Conservation (phyloP, 169 alveolate genomes). For the Eimeria acervulina region DNA sequence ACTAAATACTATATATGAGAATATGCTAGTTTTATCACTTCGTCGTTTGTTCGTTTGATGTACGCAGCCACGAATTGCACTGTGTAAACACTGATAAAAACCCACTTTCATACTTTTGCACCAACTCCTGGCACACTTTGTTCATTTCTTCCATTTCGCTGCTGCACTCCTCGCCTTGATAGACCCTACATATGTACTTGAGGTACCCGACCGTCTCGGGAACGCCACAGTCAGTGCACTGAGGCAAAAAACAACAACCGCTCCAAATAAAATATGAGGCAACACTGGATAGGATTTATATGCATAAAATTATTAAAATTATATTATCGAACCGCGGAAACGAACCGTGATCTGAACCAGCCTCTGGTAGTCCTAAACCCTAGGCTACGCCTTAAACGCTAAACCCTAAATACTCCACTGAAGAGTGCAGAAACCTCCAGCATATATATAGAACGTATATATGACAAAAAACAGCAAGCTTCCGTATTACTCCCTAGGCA, state of each 20-base stretch:
- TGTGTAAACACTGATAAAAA: background rate
- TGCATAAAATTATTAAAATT: too few species aligned
- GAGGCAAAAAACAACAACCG: background rate
- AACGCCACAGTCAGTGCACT: conserved; percentile 92
- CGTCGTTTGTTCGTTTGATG: background rate
- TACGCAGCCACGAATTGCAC: background rate
- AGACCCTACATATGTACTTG: conserved; percentile 90
- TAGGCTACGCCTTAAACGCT: too few species aligned
- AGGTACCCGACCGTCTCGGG: conserved; percentile 94
- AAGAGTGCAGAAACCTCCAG: too few species aligned
- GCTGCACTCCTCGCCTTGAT: conserved; percentile 81
- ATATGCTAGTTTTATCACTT: too few species aligned
- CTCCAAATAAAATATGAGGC: background rate
- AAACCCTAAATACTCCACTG: too few species aligned
- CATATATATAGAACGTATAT: too few species aligned
- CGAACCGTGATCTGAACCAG: too few species aligned
- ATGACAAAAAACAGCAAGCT: background rate
- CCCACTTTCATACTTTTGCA: conserved; percentile 54
- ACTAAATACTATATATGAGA: too few species aligned
- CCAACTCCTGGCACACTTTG: conserved; percentile 81
- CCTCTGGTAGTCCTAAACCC: background rate
- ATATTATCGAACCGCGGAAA: too few species aligned
- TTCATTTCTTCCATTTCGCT: conserved; percentile 83
- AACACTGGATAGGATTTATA: background rate
- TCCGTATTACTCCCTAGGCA: background rate